Conservation (phyloP, 345 rosid species). For the Ailanthus altissimus region DNA sequence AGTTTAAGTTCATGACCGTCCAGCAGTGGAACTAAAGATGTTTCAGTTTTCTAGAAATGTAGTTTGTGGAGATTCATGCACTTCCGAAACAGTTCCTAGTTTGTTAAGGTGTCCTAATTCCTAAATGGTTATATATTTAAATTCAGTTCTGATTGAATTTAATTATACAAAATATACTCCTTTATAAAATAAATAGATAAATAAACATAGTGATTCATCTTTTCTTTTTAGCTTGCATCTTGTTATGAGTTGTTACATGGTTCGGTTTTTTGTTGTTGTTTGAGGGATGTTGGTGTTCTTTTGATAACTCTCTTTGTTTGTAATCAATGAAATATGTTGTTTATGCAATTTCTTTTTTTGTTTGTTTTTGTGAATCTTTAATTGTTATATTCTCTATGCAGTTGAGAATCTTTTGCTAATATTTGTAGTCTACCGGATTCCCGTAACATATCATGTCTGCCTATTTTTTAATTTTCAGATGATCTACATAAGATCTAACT, state of each 20-base stretch:
- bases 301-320: background rate
- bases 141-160: background rate
- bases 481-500: background rate
- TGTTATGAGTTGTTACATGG: background rate
- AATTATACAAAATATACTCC: background rate
- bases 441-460: background rate
- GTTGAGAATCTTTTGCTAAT: background rate
- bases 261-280: background rate
- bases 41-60: background rate
- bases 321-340: background rate
- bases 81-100: background rate
- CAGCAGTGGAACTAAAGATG: background rate
- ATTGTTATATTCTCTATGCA: background rate
- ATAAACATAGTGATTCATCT: no score
- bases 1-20: background rate
- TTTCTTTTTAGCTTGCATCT: background rate
- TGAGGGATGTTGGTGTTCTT: background rate
- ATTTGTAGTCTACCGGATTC: background rate
- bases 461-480: background rate
- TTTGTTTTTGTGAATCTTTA: background rate
- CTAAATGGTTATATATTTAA: background rate
- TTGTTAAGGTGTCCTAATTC: constrained; percentile 2
- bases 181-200: background rate
- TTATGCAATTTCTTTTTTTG: background rate
- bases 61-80: constrained; percentile 1